These are phyloP conservation scores for Rhynchosporium secalis DNA, from an alignment of 2,329 filamentous ascomycete species.

Conservation along the genomic window DNA sequence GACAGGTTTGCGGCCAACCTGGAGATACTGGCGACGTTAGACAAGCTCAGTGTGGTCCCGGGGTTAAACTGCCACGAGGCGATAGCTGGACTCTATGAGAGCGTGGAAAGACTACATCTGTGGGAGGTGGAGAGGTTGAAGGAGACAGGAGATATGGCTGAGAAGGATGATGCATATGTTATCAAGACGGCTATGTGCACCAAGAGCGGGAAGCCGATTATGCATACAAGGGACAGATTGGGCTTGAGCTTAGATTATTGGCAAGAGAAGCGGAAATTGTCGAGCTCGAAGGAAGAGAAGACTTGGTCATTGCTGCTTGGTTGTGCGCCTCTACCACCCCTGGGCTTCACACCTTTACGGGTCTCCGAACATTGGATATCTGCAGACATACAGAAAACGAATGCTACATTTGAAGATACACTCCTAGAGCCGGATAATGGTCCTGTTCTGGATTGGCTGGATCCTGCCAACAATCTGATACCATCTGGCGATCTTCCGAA, in stretches of 20 bases:
- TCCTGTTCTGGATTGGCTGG: slow-evolving; percentile 66
- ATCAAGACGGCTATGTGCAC: slow-evolving; percentile 54
- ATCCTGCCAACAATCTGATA: slow-evolving; percentile 66
- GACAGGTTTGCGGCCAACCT: slow-evolving; percentile 72
- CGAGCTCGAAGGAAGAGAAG: slow-evolving; percentile 37
- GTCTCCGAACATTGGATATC: slow-evolving; percentile 76
- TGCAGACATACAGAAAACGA: slow-evolving; percentile 60
- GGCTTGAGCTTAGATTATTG: slow-evolving; percentile 78
- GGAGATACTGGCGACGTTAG: slow-evolving; percentile 65
- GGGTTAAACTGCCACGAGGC: slow-evolving; percentile 77
- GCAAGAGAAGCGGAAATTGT: slow-evolving; percentile 61
- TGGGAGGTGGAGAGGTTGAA: slow-evolving; percentile 65
- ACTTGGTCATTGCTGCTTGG: slow-evolving; percentile 70
- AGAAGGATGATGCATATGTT: slow-evolving; percentile 46
- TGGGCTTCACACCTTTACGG: slow-evolving; percentile 59
- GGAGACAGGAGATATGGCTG: slow-evolving; percentile 48
- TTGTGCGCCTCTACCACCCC: slow-evolving; percentile 52
- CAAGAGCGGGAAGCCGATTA: slow-evolving; percentile 67
- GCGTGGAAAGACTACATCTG: slow-evolving; percentile 66
- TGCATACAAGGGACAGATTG: slow-evolving; percentile 67
- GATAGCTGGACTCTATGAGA: slow-evolving; percentile 70
- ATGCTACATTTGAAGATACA: slow-evolving; percentile 47
- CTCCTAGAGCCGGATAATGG: slow-evolving; percentile 40
- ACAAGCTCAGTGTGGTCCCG: slow-evolving; percentile 68
- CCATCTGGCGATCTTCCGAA: slow-evolving; percentile 46